These are phyloP conservation scores for Dothideomycetes sp. DNA, from an alignment of 2,329 filamentous ascomycete species.

Conservation along the genomic window DNA sequence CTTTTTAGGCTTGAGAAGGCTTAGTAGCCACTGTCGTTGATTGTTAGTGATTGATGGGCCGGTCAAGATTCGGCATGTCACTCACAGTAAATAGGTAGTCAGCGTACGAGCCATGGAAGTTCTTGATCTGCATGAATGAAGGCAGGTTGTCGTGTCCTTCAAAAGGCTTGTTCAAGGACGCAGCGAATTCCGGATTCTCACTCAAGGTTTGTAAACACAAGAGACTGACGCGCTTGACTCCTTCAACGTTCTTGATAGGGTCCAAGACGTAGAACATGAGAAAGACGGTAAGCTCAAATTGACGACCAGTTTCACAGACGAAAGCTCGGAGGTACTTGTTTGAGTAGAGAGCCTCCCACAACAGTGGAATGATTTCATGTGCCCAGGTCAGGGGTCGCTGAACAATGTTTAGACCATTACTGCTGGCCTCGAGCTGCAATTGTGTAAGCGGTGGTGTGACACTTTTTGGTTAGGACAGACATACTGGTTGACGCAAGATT, in stretches of 20 bases:
- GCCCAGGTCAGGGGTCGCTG: slow-evolving; percentile 76
- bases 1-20: slow-evolving; percentile 9
- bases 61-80: slow-evolving; percentile 10
- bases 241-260: slow-evolving; percentile 81
- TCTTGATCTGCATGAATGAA: slow-evolving; percentile 65
- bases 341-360: slow-evolving; percentile 95
- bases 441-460: slow-evolving; percentile 19
- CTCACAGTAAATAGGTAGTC: slow-evolving; percentile 85
- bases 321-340: slow-evolving; percentile 96
- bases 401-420: slow-evolving; percentile 38
- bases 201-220: slow-evolving; percentile 93
- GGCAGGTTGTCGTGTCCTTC: slow-evolving; percentile 83
- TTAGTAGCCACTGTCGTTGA: slow-evolving; percentile 10
- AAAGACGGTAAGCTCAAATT: slow-evolving; percentile 85
- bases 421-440: slow-evolving; percentile 64
- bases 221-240: slow-evolving; percentile 92
- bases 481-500: slow-evolving; percentile 75
- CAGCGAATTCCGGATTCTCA: slow-evolving; percentile 82
- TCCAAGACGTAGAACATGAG: slow-evolving; percentile 89
- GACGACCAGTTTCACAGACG: slow-evolving; percentile 89
- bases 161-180: slow-evolving; percentile 81
- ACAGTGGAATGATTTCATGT: slow-evolving; percentile 91
- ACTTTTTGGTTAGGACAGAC: slow-evolving; percentile 10
- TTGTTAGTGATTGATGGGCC: slow-evolving; percentile 20
- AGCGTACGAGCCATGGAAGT: slow-evolving; percentile 82